A percentile compares a stretch with the other conserved stretches of the same genome.
phyloP scores from a whole-genome alignment of 768 basidiomycete genomes.

The Phylloporus rhodoxanthus region DNA sequence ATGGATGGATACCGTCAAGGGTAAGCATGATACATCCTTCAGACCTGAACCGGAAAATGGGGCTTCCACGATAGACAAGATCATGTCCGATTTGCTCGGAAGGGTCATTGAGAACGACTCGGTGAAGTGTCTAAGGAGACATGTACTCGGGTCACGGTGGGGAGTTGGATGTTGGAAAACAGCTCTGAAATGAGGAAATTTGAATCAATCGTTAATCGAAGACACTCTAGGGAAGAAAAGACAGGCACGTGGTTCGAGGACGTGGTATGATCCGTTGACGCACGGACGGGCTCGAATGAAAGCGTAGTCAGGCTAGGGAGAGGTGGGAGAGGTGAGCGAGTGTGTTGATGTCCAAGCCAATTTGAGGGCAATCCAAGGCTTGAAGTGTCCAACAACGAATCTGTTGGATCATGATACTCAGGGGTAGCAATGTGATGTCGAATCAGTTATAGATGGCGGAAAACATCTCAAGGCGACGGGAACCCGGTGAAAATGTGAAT shows the following conservation, averaged over 20 bases:
- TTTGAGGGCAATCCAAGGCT: neutral
- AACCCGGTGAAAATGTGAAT: no score
- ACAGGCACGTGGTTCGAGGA: neutral
- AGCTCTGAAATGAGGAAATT: neutral
- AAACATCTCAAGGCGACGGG: no score
- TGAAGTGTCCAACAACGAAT: neutral
- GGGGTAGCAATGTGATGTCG: no score
- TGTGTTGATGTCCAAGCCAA: neutral
- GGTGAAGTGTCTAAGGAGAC: neutral
- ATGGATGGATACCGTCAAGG: neutral
- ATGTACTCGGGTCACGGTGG: neutral
- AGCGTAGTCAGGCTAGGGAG: neutral
- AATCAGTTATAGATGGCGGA: no score
- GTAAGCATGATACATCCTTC: neutral
- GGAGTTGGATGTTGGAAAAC: neutral
- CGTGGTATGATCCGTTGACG: neutral
- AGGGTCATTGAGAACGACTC: neutral
- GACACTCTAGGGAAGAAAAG: neutral
- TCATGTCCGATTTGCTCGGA: neutral
- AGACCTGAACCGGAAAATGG: neutral
- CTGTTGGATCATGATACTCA: neutral
- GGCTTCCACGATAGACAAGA: neutral
- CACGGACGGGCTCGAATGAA: neutral
- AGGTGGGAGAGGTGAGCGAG: neutral
- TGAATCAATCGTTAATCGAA: neutral